Evolutionary conservation across 208 protist genomes (phyloP), one percentile per base, ranked within the genome.

Genomic region (Trypanosoma scelopori): DNA sequence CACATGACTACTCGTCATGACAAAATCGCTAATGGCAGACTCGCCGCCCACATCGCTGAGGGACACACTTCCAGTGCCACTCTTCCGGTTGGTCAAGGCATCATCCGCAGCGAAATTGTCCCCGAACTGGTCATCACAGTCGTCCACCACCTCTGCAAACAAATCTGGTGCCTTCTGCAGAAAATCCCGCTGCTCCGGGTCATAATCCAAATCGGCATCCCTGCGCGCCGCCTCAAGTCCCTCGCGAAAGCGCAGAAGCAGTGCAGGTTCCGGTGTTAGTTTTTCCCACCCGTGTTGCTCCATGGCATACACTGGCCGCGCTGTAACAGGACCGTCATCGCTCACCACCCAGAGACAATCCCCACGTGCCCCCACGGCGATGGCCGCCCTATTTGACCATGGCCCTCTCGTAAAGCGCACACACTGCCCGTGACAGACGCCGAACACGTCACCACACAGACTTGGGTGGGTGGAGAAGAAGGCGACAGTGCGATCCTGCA

Each of bases 151-250:
- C 25, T 70, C 63, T 43, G 75, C 71, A 64, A 88, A 95, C 25
- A 95, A 59, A 69, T 95, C 89, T 3, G 89, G 89, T 42, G 89
- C 84, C 51, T 83, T 65, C 48, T 95, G 89, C 25, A 95, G 52
- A 69, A 95, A 95, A 15, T 71, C 74, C 20, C 57, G 79, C 61
- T 92, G 84, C 53, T 84, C 80, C 3, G 64, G 48, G 12, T 77
- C 78, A 66, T 88, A 92, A 23, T 82, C 62, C 11, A 84, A 78
- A 20, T 65, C 41, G 0, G 60, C 84, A 52, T 83, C 79, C 16
- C 55, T 13, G 25, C 46, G 43, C 30, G 69, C 69, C 27, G 42
- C 69, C 28, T 47, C 69, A 16, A 74, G 22, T 48, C 69, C 69
- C 30, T 65, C 72, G 5, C 63, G 47, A 12, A 83, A 71, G 18